These are phyloP conservation scores for Elsinoe necatrix DNA, from an alignment of 2,329 filamentous ascomycete species.

Conservation along the genomic window DNA sequence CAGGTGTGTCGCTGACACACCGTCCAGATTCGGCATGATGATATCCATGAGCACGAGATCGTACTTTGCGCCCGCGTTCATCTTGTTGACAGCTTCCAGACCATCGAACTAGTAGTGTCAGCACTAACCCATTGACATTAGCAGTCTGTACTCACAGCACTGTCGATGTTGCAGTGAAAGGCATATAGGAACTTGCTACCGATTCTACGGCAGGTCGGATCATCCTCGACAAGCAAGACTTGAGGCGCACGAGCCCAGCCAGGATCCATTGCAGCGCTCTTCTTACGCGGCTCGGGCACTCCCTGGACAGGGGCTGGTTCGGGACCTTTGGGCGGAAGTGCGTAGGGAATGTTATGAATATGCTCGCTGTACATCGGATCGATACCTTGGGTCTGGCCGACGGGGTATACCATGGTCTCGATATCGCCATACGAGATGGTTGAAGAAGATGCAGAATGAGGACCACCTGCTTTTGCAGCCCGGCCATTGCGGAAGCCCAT, in stretches of 20 bases:
- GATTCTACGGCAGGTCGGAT: conserved; percentile 58
- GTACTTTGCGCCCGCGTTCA: conserved; percentile 57
- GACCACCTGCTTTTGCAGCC: conserved; percentile 34
- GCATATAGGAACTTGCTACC: conserved; percentile 59
- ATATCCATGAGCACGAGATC: conserved; percentile 55
- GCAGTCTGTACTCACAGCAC: conserved; percentile 50
- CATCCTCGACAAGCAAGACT: conserved; percentile 83
- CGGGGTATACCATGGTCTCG: conserved; percentile 76
- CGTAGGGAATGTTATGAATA: conserved; percentile 87
- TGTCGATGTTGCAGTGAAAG: conserved; percentile 56
- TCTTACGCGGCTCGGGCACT: conserved; percentile 48
- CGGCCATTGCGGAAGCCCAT: conserved; percentile 39
- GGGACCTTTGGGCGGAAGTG: conserved; percentile 57
- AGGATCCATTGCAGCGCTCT: conserved; percentile 52
- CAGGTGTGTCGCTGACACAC: conserved; percentile 86
- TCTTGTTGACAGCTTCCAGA: conserved; percentile 81
- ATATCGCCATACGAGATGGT: conserved; percentile 51
- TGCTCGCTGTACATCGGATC: conserved; percentile 93
- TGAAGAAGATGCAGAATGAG: conserved; percentile 42
- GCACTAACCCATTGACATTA: too few species aligned
- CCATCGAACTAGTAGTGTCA: conserved; percentile 59
- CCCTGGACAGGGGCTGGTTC: conserved; percentile 37
- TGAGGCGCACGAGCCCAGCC: conserved; percentile 62
- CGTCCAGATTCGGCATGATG: conserved; percentile 94
- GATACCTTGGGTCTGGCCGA: conserved; percentile 83